A percentile compares a stretch with the other conserved stretches of the same genome.
phyloP scores from a whole-genome alignment of 345 rosid species.

The Moringa oleifera region DNA sequence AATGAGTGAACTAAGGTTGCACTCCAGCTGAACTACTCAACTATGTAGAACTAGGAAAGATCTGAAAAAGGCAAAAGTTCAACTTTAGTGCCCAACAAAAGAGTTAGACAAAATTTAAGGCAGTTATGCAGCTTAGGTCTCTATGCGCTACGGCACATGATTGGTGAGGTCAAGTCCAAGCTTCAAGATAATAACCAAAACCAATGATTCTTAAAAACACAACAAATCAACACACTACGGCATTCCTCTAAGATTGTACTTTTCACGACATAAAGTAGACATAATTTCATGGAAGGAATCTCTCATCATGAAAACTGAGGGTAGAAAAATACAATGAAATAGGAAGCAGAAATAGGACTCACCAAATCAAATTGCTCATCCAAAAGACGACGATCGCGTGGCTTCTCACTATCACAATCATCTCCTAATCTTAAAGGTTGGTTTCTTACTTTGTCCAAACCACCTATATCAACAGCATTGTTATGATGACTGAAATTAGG shows the following conservation, averaged over 20 bases:
- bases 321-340: background rate
- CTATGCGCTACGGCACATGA: too few relatives aligned
- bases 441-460: constrained; percentile 10
- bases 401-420: constrained; percentile 17
- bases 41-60: too few relatives aligned
- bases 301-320: background rate
- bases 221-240: background rate
- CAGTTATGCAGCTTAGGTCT: too few relatives aligned
- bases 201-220: background rate
- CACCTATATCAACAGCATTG: background rate
- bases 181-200: too few relatives aligned
- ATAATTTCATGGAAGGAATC: background rate
- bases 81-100: too few relatives aligned
- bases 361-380: constrained; percentile 81
- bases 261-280: too few relatives aligned
- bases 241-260: too few relatives aligned
- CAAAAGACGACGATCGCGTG: constrained; percentile 34
- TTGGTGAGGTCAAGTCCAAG: too few relatives aligned
- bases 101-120: too few relatives aligned
- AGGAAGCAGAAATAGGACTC: constrained; percentile 8
- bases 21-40: too few relatives aligned
- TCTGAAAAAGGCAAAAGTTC: too few relatives aligned
- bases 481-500: constrained; percentile 16
- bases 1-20: too few relatives aligned
- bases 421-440: constrained; percentile 5